A percentile compares a stretch with the other conserved stretches of the same genome.
Evolutionary conservation across 768 basidiomycete species (phyloP).

Genomic region (Macrolepiota dolichaula): DNA sequence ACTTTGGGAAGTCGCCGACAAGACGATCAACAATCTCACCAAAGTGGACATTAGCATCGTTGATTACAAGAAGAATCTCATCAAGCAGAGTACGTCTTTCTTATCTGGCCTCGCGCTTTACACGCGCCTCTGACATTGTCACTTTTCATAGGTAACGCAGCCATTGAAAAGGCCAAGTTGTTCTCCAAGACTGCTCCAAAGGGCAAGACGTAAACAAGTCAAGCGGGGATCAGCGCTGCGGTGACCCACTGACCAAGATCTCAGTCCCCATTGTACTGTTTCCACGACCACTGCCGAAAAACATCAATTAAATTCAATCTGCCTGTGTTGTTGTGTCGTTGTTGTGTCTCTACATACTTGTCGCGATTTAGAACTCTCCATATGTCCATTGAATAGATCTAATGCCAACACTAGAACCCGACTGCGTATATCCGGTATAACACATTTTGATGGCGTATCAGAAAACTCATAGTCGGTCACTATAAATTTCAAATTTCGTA

Average conservation of each 20-base stretch:
- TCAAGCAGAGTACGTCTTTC: slow-evolving; percentile 65
- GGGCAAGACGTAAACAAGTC: slow-evolving; percentile 52
- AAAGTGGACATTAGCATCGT: slow-evolving; percentile 88
- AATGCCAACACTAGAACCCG: neutral
- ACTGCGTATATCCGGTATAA: neutral
- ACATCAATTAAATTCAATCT: neutral
- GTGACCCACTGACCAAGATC: too few relatives aligned
- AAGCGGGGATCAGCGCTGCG: neutral
- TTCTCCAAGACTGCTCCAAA: slow-evolving; percentile 81
- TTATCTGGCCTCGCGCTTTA: slow-evolving; percentile 6
- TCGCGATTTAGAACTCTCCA: neutral
- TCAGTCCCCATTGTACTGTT: neutral
- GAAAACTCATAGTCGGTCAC: neutral
- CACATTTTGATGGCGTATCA: slow-evolving; percentile 4
- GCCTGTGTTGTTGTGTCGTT: too few relatives aligned
- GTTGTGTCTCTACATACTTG: neutral
- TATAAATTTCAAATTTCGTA: neutral
- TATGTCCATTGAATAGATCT: neutral
- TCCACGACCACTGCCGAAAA: slow-evolving; percentile 4
- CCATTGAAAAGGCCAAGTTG: slow-evolving; percentile 91
- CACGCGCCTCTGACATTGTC: neutral
- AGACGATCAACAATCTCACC: slow-evolving; percentile 89
- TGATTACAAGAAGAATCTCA: slow-evolving; percentile 88
- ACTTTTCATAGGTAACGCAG: slow-evolving; percentile 56
- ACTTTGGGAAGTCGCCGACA: slow-evolving; percentile 97